A percentile compares a stretch with the other conserved stretches of the same genome.
phyloP scores from a whole-genome alignment of 352 stramenopile genomes.

The Pythium graminicola region DNA sequence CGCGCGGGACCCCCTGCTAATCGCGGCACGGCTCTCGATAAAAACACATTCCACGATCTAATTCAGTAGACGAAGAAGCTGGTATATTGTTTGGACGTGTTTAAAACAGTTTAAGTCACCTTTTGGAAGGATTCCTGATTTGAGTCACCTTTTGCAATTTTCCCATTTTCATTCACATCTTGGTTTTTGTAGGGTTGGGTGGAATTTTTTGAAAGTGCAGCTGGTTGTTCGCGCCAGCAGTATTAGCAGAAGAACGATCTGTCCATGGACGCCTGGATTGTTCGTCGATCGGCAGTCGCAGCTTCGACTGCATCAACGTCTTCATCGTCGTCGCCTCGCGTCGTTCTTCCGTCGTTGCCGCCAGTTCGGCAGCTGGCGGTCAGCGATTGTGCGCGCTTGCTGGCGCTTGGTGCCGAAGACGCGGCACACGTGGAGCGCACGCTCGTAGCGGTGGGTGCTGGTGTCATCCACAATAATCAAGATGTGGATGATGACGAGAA shows the following conservation, averaged over 20 bases:
- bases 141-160: background rate
- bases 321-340: background rate
- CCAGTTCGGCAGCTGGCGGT: slow-evolving; percentile 29
- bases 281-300: slow-evolving; percentile 23
- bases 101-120: background rate
- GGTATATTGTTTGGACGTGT: too few species aligned
- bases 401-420: slow-evolving; percentile 24
- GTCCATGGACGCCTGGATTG: slow-evolving; percentile 58
- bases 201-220: background rate
- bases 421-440: background rate
- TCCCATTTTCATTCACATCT: too few species aligned
- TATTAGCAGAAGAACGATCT: background rate
- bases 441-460: background rate
- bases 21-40: too few species aligned
- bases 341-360: background rate
- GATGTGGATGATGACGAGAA: background rate
- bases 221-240: background rate
- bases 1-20: too few species aligned
- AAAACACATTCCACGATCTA: too few species aligned
- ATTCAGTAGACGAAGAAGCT: too few species aligned
- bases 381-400: slow-evolving; percentile 7
- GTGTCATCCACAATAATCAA: background rate
- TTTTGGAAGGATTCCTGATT: background rate
- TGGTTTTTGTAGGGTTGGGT: background rate
- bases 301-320: background rate